phyloP scores from a whole-genome alignment of 805 yeast species.

The Lipomyces yamadae region DNA sequence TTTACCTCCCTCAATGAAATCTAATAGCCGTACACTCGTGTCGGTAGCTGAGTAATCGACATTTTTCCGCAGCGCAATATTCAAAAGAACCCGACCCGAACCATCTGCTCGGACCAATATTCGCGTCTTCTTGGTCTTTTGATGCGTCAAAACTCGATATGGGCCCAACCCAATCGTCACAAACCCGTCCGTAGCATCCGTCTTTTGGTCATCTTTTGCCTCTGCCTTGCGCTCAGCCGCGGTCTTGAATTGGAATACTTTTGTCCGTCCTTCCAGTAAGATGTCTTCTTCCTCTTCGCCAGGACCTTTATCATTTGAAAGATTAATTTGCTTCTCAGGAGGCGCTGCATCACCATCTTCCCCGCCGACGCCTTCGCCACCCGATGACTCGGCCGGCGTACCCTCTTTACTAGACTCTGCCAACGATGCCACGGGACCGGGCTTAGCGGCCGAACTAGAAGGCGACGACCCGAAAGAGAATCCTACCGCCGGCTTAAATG shows the following conservation, averaged over 20 bases:
- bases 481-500: slow-evolving; percentile 26
- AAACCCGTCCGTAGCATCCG: slow-evolving; percentile 46
- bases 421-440: slow-evolving; percentile 6
- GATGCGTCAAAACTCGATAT: slow-evolving; percentile 69
- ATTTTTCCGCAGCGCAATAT: slow-evolving; percentile 48
- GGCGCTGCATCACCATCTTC: slow-evolving; percentile 37
- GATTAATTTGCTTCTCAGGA: slow-evolving; percentile 51
- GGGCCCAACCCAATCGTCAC: slow-evolving; percentile 79
- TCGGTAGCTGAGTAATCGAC: slow-evolving; percentile 64
- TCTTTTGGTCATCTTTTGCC: not conserved
- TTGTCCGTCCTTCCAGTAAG: slow-evolving; percentile 68
- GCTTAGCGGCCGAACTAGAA: not conserved
- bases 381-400: slow-evolving; percentile 5
- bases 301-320: slow-evolving; percentile 62
- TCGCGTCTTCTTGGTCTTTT: slow-evolving; percentile 66
- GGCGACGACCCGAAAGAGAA: slow-evolving; percentile 24
- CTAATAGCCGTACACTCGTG: slow-evolving; percentile 70
- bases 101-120: slow-evolving; percentile 87
- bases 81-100: slow-evolving; percentile 75
- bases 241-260: slow-evolving; percentile 64
- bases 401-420: slow-evolving; percentile 7
- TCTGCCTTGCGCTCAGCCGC: slow-evolving; percentile 49
- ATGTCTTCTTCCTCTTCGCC: slow-evolving; percentile 86
- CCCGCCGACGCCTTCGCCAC: slow-evolving; percentile 9
- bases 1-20: slow-evolving; percentile 47